Evolutionary conservation across 495 filamentous ascomycete genomes (phyloP), one percentile per base, ranked within the genome.

Genomic region (Penicillium subrubescens): DNA sequence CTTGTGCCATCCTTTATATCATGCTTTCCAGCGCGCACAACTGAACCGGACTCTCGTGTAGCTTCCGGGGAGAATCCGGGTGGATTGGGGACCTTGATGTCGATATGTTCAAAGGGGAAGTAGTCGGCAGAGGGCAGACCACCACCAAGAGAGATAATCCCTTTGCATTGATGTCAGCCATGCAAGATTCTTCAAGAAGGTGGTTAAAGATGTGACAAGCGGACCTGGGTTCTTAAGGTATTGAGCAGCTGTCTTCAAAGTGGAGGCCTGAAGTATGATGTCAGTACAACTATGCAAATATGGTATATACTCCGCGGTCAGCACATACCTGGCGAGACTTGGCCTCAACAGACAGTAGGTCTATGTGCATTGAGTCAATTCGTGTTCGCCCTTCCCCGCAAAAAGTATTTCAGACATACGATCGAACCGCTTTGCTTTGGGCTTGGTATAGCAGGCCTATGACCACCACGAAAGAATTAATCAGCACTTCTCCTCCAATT

Each of bases 91-190:
- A 93, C 86, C 71, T 91, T 91, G 72, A 92, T 64, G 19, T 82
- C 79, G 44, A 93, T 75, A 51, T 86, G 76, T 63, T 92, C 86
- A 67, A 94, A 86, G 44, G 95, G 96, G 73, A 99, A 98, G 82
- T 95, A 91, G 74, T 93, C 88, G 58, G 90, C 83, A 33, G 91
- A 93, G 11, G 95, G 95, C 35, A 99, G 82, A 3, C 95, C 95
- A 64, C 96, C 96, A 60, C 95, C 95, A 14, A 99, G 87, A 6
- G 92, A 95, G 74, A 99, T 94, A 57, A 90, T 65, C 6, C 85
- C 87, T 79, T 17, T 43, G 6, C 17, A 5, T 37, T 8, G 10
- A 33, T 19, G 31, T 56, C 0, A 27, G 48, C 8, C 15, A 35
- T 10, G 1, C 19, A 5, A 27, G 8, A 29, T 29, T 27, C 2